These are phyloP conservation scores for Amanita rubescens DNA, from an alignment of 768 basidiomycete species.

Conservation along the genomic window DNA sequence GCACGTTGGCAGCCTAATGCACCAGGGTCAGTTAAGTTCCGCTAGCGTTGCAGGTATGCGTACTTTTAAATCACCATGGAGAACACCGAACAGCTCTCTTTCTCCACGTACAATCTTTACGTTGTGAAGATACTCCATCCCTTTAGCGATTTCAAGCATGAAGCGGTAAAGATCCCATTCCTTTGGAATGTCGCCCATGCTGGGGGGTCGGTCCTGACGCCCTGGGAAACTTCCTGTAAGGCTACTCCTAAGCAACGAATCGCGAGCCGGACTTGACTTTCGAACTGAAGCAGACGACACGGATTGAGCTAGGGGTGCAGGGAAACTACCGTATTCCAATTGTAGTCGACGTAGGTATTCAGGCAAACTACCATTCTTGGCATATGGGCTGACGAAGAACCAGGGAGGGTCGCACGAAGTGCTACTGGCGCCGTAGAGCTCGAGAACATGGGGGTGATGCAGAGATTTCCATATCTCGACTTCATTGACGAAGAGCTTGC, in stretches of 20 bases:
- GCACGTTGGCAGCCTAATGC: constrained; percentile 58
- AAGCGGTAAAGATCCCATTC: constrained; percentile 47
- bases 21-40: background rate
- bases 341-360: constrained; percentile 42
- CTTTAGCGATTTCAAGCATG: constrained; percentile 74
- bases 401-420: constrained; percentile 63
- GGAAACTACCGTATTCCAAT: constrained; percentile 4
- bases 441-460: constrained; percentile 61
- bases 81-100: constrained; percentile 47
- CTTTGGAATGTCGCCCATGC: constrained; percentile 13
- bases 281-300: background rate
- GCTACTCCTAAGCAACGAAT: constrained; percentile 3
- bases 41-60: background rate
- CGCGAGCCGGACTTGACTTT: constrained; percentile 3
- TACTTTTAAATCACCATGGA: constrained; percentile 3
- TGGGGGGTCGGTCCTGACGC: constrained; percentile 5
- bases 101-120: constrained; percentile 72
- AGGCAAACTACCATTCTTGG: constrained; percentile 56
- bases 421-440: constrained; percentile 73
- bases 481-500: constrained; percentile 60
- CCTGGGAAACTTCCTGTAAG: constrained; percentile 1
- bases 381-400: constrained; percentile 75
- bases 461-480: constrained; percentile 67
- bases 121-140: constrained; percentile 75
- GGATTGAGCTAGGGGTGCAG: background rate